Evolutionary conservation across 2,329 filamentous ascomycete species (phyloP), one percentile per base, ranked within the genome.

Genomic region (Epicoccum sorghinum): DNA sequence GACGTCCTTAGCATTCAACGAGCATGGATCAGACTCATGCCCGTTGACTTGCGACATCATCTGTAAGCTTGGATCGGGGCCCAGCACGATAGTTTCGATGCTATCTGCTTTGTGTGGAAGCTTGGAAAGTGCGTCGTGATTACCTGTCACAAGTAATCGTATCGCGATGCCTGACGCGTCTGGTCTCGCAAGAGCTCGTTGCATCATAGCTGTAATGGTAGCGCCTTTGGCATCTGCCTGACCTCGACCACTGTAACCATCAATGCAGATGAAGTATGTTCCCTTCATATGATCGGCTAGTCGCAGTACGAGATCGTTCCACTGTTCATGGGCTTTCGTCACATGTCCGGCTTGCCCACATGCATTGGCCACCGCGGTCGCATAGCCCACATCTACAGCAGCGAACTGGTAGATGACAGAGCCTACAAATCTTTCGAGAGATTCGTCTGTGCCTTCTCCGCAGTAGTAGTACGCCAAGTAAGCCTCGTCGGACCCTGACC

Each of bases 401-500:
- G 39, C 39, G n/a, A 62, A 51, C 2, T 62, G 60, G 18, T 59
- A 60, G 23, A 62, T 53, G 38, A 61, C 55, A 9, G 58, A 60
- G 4, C 55, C 58, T 23, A 62, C 13, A 1, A 52, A 62, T 9
- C 39, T 35, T n/a, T 62, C 60, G 2, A 62, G 47, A 10, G 58
- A 55, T 1, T 49, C 47, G 4, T 49, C 47, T 30, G 53, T 59
- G 1, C 58, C 58, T 4, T 56, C 60, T 4, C 56, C 37, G 23
- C 51, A 63, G 30, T 63, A 63, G 43, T 63, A 63, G 39, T n/a
- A n/a, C n/a, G 56, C 53, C 10, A 63, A 8, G 5, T 33, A 53
- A 30, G 22, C 43, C n/a, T 38, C 45, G 1, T 42, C 44, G 1
- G 47, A 25, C 13, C 33, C 38, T 3, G 27, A 4, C 4, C 29